These are phyloP conservation scores for Brassica nigra DNA, from an alignment of 345 rosid species.

Conservation along the genomic window DNA sequence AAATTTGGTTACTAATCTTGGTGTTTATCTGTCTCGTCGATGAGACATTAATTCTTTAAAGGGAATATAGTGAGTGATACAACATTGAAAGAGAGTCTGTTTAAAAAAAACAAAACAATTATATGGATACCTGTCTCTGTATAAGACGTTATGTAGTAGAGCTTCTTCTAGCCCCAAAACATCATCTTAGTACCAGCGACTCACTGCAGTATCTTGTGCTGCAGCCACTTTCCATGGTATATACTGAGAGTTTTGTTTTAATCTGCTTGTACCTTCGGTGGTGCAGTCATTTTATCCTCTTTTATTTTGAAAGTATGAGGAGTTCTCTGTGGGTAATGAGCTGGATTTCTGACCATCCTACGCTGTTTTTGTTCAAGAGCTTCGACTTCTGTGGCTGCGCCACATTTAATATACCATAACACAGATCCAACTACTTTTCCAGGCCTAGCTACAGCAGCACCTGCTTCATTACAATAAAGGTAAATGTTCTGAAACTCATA, in stretches of 20 bases:
- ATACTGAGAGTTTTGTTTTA: constrained; percentile 84
- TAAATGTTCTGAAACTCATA: background rate
- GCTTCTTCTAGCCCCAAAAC: background rate
- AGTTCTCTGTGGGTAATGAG: constrained; percentile 73
- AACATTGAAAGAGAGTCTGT: background rate
- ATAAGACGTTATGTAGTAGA: background rate
- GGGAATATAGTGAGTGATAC: constrained; percentile 3
- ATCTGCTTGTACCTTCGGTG: constrained; percentile 60
- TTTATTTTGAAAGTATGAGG: constrained; percentile 53
- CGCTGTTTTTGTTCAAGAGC: constrained; percentile 72
- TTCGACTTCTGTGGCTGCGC: constrained; percentile 63
- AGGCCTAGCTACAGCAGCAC: constrained; percentile 70
- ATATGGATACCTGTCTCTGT: constrained; percentile 20
- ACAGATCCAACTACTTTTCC: constrained; percentile 86
- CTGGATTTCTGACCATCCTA: constrained; percentile 67
- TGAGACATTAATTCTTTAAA: background rate
- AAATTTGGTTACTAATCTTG: background rate
- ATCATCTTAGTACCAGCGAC: constrained; percentile 65
- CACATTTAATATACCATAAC: constrained; percentile 79
- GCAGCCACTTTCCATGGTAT: constrained; percentile 84
- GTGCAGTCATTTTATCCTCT: constrained; percentile 24
- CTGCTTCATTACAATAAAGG: constrained; percentile 46
- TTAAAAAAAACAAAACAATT: background rate
- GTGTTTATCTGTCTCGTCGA: background rate
- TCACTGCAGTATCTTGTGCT: constrained; percentile 73